These are phyloP conservation scores for Suillus paluster DNA, from an alignment of 768 basidiomycete species.

Conservation along the genomic window DNA sequence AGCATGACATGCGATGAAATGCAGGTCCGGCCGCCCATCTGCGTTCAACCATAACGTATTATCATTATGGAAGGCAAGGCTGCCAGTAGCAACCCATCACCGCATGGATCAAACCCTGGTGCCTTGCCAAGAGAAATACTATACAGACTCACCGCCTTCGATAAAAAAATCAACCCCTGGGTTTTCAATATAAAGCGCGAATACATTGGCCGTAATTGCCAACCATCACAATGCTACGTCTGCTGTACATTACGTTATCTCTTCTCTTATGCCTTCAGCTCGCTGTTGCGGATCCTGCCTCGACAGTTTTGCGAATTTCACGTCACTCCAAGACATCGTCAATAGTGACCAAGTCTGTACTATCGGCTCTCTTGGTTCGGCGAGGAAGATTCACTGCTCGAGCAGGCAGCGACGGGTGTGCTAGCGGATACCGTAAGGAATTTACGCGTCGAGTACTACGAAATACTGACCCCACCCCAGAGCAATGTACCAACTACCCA, in stretches of 20 bases:
- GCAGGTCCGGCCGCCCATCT: too few relatives aligned
- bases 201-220: neutral
- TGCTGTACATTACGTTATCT: neutral
- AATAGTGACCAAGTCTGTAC: neutral
- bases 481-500: conserved; percentile 22
- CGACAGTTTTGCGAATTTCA: neutral
- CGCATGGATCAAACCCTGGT: too few relatives aligned
- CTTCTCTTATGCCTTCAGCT: neutral
- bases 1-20: too few relatives aligned
- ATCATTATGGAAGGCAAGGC: too few relatives aligned
- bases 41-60: too few relatives aligned
- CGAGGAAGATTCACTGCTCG: neutral
- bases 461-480: conserved; percentile 10
- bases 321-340: neutral
- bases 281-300: neutral
- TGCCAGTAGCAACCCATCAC: too few relatives aligned
- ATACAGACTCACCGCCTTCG: too few relatives aligned
- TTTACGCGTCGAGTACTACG: neutral
- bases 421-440: neutral
- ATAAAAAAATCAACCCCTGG: too few relatives aligned
- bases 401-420: neutral
- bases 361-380: neutral
- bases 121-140: too few relatives aligned
- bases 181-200: too few relatives aligned
- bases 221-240: neutral